Base-by-base conservation (phyloP, 1,284 basidiomycete species). In the Leucoagaricus sp. region DNA sequence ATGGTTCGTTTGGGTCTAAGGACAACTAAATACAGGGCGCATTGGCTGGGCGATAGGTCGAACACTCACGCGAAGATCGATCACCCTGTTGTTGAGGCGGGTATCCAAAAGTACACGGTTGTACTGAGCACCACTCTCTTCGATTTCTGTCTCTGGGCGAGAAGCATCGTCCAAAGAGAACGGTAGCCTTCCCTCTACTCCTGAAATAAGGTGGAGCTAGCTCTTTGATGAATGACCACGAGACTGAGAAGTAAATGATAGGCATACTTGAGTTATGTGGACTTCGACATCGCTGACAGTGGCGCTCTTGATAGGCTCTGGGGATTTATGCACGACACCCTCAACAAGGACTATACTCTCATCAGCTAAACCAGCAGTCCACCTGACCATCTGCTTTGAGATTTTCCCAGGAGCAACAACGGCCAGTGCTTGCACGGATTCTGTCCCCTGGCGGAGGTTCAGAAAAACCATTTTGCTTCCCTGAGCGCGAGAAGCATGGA, bases 341-440 rank as follows among this genome's bases (percentile, higher is more conserved):
- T 97, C 89, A 8, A 98, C 90, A 31, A 95, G 84, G 8, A 99
- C 91, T 64, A 99, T 95, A 57, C 91, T 93, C 77, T 99, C 97
- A 62, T 86, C 81, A 34, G 88, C 79, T 49, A 99, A 78, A 38
- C 84, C 70, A 19, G 87, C 86, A 15, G 90, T 86, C 89, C 92
- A 99, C 75, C 96, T 98, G 55, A 94, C 85, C 97, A 99, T 99
- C 72, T 97, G 95, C 73, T 96, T 97, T 62, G 94, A 98, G 15
- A 99, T 83, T 67, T 89, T 89, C 58, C 88, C 90, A 21, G 88
- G 85, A 34, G 91, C 79, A 46, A 91, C 85, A 40, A 82, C 78
- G 48, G 98, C 77, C 15, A 98, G 78, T 40, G 92, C 94, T 73
- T 99, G 97, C 4, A 99, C 87, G 1, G 96, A 93, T 69, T 93